Evolutionary conservation across 1,139 yeast genomes (phyloP).

Genomic region (Suhomyces taliae): DNA sequence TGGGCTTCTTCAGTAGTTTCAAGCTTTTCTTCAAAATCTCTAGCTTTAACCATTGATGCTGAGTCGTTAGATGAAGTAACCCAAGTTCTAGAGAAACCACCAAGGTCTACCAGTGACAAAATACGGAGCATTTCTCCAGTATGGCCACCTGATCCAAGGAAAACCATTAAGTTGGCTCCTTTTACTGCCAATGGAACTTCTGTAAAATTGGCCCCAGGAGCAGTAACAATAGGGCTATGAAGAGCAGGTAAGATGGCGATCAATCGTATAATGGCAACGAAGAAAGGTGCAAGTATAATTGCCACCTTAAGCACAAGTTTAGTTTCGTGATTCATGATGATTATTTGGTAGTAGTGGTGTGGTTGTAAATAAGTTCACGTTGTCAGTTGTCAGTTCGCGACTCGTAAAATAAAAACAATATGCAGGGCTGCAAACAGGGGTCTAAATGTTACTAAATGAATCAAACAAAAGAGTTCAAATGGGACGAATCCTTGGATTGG

Average conservation of each 20-base stretch:
- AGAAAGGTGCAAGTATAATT: slow-evolving; percentile 25
- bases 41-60: slow-evolving; percentile 55
- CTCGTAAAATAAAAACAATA: not conserved
- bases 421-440: not conserved
- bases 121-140: slow-evolving; percentile 92
- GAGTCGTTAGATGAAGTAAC: slow-evolving; percentile 57
- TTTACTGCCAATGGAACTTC: slow-evolving; percentile 12
- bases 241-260: slow-evolving; percentile 31
- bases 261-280: slow-evolving; percentile 26
- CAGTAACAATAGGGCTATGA: slow-evolving; percentile 6
- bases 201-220: slow-evolving; percentile 2
- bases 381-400: not conserved
- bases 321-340: slow-evolving; percentile 29
- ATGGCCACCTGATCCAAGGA: slow-evolving; percentile 88
- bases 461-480: not conserved
- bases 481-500: too few species aligned
- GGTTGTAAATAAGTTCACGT: not conserved
- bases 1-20: slow-evolving; percentile 19
- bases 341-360: not conserved
- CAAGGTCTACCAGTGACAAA: slow-evolving; percentile 36
- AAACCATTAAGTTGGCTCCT: slow-evolving; percentile 46
- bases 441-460: not conserved
- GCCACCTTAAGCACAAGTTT: slow-evolving; percentile 22
- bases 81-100: slow-evolving; percentile 40
- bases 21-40: slow-evolving; percentile 36